Base-by-base conservation (phyloP, 768 basidiomycete genomes). In the Boletus insuetus region DNA sequence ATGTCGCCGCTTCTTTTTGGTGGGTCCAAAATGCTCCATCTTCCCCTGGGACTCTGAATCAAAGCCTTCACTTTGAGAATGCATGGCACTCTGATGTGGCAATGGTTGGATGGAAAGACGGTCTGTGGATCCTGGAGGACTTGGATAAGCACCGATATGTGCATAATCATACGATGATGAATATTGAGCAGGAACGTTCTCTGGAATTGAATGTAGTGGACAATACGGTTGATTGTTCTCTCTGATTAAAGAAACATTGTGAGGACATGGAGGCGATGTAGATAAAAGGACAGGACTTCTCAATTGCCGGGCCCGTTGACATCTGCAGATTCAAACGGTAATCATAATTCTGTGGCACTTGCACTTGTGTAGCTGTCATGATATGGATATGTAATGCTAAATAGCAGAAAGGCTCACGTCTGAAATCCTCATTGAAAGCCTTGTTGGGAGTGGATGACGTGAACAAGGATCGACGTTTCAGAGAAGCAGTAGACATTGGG, bases 1-100 rank as follows among this genome's bases (percentile, higher is more conserved):
- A 43, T 90, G 75, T 49, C 90, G 79, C 49, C 90, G 77, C 71
- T 90, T 92, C 81, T 91, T 91, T 78, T 91, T 91, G 16, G 84
- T 83, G 17, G 84, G 88, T 40, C 78, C 79, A 46, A 77, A 79
- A 12, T 70, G 67, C 43, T 79, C 79, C 10, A 75, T 70, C 40
- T 77, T 74, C 20, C 78, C 81, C 40, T 88, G 86, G 13, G 65
- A 71, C 47, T 87, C 86, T 31, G 84, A 84, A 19, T 85, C 85
- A 24, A 72, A 72, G 11, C 63, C 72, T 51, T 75, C 74, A 41
- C 74, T 59, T 35, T 71, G 71, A 17, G 58, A 46, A 53, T 73
- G 64, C 53, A 59, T 60, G 59, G 51, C 52, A 44, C 49, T 51
- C 37, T 55, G 72, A 47, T 52, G 58, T 40, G 62, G 50, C 22